Base-by-base conservation (phyloP, 106 monocot genomes). In the Narthecium ossifragum region DNA sequence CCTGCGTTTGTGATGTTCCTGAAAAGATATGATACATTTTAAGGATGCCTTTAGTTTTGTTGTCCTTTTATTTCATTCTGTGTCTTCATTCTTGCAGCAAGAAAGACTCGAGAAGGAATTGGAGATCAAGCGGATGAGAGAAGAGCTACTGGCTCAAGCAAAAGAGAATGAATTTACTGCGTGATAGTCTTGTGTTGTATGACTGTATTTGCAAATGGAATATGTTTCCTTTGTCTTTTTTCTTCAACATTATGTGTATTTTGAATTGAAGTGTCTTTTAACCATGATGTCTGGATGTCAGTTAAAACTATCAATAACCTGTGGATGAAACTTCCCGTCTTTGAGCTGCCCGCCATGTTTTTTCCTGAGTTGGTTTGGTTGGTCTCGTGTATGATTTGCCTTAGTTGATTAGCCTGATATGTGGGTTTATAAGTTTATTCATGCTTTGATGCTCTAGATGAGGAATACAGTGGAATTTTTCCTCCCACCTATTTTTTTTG, bases 111-210 rank as follows among this genome's bases (percentile, higher is more conserved):
- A 85, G 52, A 76, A 47, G 34, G 84, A 76, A 66, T 69, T 64
- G 70, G 79, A 79, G 75, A 80, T 85, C 47, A 79, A 66, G 66
- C 62, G 65, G 53, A 25, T 80, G 43, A 76, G 79, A 54, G 66
- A 64, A 53, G 63, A 85, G 51, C 40, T 80, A 54, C 39, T 85
- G 31, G 79, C 76, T 73, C 28, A 73, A 72, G 62, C 59, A 47
- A 75, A 76, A 34, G 45, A 75, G 41, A 60, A 64, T 4, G 81
- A 69, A 41, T 67, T 72, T 47, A 54, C 51, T 64, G 72, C 64
- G 31, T 72, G 40, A 57, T 28, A 10, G n/a, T 27, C 29, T 10
- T 18, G 14, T 14, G 8, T 43, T 66, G 4, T 7, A 12, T 54
- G 27, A 6, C 31, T 50, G 7, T 32, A 47, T 8, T 26, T 6